Conservation (phyloP, 352 stramenopile species). For the Phytopythium helicoides region DNA sequence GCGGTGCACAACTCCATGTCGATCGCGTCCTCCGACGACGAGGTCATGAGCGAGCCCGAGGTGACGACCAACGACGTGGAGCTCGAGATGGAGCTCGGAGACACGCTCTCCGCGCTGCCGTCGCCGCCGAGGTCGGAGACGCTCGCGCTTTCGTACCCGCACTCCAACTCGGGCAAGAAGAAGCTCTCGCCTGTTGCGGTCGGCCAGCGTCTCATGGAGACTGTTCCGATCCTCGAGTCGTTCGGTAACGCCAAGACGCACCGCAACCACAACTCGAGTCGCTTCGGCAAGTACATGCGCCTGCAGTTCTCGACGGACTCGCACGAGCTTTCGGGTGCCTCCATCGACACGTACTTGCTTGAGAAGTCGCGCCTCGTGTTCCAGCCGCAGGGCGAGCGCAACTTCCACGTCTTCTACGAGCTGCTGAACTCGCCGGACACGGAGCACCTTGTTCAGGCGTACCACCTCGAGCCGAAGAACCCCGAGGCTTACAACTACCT, state of each 20-base stretch:
- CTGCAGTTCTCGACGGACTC: slow-evolving; percentile 71
- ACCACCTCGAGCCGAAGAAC: slow-evolving; percentile 53
- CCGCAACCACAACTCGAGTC: slow-evolving; percentile 90
- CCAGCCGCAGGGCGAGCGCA: slow-evolving; percentile 73
- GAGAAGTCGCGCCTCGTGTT: slow-evolving; percentile 84
- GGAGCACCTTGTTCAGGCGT: slow-evolving; percentile 40
- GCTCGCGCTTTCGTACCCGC: slow-evolving; percentile 67
- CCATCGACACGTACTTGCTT: slow-evolving; percentile 81
- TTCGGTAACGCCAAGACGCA: slow-evolving; percentile 89
- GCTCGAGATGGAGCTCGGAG: slow-evolving; percentile 4
- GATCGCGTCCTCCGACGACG: slow-evolving; percentile 44
- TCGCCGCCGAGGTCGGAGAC: slow-evolving; percentile 43
- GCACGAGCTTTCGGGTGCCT: slow-evolving; percentile 75
- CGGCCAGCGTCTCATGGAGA: slow-evolving; percentile 81
- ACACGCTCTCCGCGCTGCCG: slow-evolving; percentile 18
- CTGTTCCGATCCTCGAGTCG: slow-evolving; percentile 90
- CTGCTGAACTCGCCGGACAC: slow-evolving; percentile 60
- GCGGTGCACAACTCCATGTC: slow-evolving; percentile 54
- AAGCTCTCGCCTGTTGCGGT: slow-evolving; percentile 70
- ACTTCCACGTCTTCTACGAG: slow-evolving; percentile 89
- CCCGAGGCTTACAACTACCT: slow-evolving; percentile 67
- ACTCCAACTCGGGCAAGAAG: slow-evolving; percentile 39
- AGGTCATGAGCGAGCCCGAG: slow-evolving; percentile 63
- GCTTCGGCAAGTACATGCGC: slow-evolving; percentile 91
- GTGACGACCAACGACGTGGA: slow-evolving; percentile 25